Base-by-base conservation (phyloP, 495 filamentous ascomycete species). In the Sphaerosporella brunnea region DNA sequence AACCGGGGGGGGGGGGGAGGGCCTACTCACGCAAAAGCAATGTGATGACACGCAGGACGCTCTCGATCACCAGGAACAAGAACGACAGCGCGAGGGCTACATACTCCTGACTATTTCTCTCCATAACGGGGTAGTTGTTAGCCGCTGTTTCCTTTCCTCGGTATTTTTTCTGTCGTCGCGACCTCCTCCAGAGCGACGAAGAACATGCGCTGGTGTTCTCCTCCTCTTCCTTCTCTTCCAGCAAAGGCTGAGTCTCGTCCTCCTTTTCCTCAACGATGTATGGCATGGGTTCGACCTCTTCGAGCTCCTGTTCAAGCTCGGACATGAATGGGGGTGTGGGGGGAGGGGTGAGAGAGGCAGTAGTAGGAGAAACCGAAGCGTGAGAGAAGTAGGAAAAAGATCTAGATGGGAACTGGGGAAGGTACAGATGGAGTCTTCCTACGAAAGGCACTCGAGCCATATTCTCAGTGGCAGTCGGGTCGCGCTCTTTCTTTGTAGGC, bases 11-110 rank as follows among this genome's bases (percentile, higher is more conserved):
- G 11, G 19, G 23, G 13, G 35, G 19, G 28, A 8, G 23, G 32
- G 16, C 44, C 23, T 2, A 66, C 80, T 66, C 66, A 90, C 83
- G 90, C 32, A 97, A 73, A 43, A 82, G 81, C 42, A 94, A 76
- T 1, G 90, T 96, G 42, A 94, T 77, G n/a, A 94, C 64, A 48
- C 87, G 73, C 51, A 93, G 78, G 43, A 92, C 55, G 23, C 73
- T 75, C 63, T 96, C 90, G 32, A 93, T 68, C 37, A 77, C 68
- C 35, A 95, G 75, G 28, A 96, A 71, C 26, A 84, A 55, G 53
- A 97, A 76, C 13, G 87, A 94, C 35, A 74, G 76, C 34, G 85
- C 64, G 35, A 97, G 75, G 32, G 84, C 83, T 50, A 84, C 63
- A 68, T 96, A 95, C 65, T 97, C 87, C 43, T 34, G 28, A 36